Percentiles rank a stretch among this genome's conserved stretches.
These are phyloP conservation scores for Coriaria nepalensis DNA, from an alignment of 306 rosid species.

Conservation along the genomic window DNA sequence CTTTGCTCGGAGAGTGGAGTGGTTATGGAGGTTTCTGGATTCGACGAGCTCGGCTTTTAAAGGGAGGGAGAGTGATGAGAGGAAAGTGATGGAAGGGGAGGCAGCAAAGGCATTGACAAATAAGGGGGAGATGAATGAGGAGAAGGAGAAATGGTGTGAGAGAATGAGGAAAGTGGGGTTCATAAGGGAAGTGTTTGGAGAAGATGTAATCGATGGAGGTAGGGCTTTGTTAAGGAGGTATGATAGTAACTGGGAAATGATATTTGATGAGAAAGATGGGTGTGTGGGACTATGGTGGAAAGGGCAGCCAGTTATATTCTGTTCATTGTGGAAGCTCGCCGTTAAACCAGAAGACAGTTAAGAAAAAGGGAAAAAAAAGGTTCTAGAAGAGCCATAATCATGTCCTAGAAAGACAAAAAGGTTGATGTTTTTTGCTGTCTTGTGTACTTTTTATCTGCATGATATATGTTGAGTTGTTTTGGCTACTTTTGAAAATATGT, in stretches of 20 bases:
- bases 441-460: too few species aligned
- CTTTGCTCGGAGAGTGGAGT: conserved; percentile 50
- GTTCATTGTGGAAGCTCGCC: conserved; percentile 58
- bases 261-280: conserved; percentile 43
- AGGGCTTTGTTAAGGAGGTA: conserved; percentile 76
- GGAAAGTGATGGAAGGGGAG: conserved; percentile 87
- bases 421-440: too few species aligned
- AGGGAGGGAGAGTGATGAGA: conserved; percentile 61
- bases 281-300: conserved; percentile 72
- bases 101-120: conserved; percentile 64
- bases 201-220: conserved; percentile 62
- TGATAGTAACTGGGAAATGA: conserved; percentile 80
- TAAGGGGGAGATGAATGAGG: conserved; percentile 60
- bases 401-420: too few species aligned
- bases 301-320: conserved; percentile 67
- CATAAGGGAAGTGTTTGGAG: conserved; percentile 35
- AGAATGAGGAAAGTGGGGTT: conserved; percentile 68
- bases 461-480: too few species aligned
- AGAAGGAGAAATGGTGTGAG: conserved; percentile 68
- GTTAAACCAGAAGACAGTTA: conserved; percentile 9
- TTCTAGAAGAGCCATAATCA: too few species aligned
- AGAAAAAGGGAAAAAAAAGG: neutral
- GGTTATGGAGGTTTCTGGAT: conserved; percentile 70
- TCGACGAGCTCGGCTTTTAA: conserved; percentile 73
- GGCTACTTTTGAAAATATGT: too few species aligned